These are phyloP conservation scores for Colletotrichum acutatum DNA, from an alignment of 2,329 filamentous ascomycete species.

Conservation along the genomic window DNA sequence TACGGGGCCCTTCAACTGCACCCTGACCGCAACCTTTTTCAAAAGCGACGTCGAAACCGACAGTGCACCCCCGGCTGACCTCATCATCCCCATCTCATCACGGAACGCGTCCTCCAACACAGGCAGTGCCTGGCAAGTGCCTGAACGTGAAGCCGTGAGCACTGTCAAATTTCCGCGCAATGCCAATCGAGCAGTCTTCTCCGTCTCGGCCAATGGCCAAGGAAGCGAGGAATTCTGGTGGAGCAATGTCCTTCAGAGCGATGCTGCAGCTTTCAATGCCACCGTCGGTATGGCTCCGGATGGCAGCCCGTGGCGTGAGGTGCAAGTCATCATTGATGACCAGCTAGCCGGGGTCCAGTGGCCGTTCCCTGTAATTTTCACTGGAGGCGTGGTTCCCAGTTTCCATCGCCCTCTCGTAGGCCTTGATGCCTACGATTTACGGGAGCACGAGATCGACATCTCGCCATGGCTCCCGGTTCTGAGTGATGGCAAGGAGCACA, in stretches of 20 bases:
- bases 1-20: constrained; percentile 79
- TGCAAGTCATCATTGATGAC: constrained; percentile 81
- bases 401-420: constrained; percentile 84
- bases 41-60: constrained; percentile 54
- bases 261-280: constrained; percentile 67
- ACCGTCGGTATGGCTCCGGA: constrained; percentile 70
- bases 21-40: constrained; percentile 79
- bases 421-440: constrained; percentile 81
- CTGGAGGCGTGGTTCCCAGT: constrained; percentile 80
- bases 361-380: constrained; percentile 87
- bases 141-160: constrained; percentile 69
- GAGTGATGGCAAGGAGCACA: constrained; percentile 72
- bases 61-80: constrained; percentile 63
- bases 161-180: constrained; percentile 73
- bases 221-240: constrained; percentile 87
- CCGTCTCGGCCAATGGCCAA: constrained; percentile 83
- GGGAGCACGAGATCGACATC: constrained; percentile 85
- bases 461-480: constrained; percentile 79
- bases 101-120: constrained; percentile 58
- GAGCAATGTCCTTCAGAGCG: constrained; percentile 76
- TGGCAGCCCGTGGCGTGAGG: constrained; percentile 79
- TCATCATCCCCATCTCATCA: constrained; percentile 75
- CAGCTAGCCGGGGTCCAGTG: constrained; percentile 78
- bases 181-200: constrained; percentile 75
- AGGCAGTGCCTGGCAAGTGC: constrained; percentile 76